Evolutionary conservation across 805 yeast genomes (phyloP).

Genomic region (Kuraishia ogatae): DNA sequence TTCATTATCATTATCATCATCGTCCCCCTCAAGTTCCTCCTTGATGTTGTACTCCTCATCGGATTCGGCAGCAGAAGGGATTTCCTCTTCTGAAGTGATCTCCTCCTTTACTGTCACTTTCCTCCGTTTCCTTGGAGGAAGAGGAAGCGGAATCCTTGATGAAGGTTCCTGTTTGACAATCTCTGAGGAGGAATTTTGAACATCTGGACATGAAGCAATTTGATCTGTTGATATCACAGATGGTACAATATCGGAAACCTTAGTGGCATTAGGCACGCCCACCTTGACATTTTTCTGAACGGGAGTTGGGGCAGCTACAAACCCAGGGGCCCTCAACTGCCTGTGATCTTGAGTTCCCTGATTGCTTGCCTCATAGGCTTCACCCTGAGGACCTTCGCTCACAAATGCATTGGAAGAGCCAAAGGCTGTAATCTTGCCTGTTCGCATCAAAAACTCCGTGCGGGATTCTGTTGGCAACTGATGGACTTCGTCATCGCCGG

Average conservation of each 20-base stretch:
- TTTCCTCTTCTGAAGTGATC: conserved; percentile 10
- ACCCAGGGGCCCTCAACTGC: conserved; percentile 42
- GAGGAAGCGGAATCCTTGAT: neutral
- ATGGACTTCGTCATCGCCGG: conserved; percentile 15
- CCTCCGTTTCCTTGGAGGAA: conserved; percentile 3
- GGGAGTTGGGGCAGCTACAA: conserved; percentile 11
- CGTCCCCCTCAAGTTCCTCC: conserved; percentile 13
- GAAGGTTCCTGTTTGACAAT: neutral
- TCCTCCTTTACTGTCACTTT: conserved; percentile 9
- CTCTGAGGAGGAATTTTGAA: neutral
- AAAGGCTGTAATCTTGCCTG: conserved; percentile 92
- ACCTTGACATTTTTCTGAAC: neutral
- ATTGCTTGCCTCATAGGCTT: conserved; percentile 23
- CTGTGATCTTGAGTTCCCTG: conserved; percentile 27
- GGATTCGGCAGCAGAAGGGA: conserved; percentile 10
- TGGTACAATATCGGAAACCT: neutral
- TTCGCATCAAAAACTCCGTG: conserved; percentile 72
- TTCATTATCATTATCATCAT: conserved; percentile 5
- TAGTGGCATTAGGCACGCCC: neutral
- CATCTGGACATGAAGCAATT: neutral
- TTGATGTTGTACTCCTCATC: conserved; percentile 10
- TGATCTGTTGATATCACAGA: neutral
- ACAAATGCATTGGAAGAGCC: conserved; percentile 59
- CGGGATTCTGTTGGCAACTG: conserved; percentile 66
- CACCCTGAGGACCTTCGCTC: conserved; percentile 7